These are phyloP conservation scores for Solanum etuberosum DNA, from an alignment of 257 asterid genomes.

Conservation along the genomic window DNA sequence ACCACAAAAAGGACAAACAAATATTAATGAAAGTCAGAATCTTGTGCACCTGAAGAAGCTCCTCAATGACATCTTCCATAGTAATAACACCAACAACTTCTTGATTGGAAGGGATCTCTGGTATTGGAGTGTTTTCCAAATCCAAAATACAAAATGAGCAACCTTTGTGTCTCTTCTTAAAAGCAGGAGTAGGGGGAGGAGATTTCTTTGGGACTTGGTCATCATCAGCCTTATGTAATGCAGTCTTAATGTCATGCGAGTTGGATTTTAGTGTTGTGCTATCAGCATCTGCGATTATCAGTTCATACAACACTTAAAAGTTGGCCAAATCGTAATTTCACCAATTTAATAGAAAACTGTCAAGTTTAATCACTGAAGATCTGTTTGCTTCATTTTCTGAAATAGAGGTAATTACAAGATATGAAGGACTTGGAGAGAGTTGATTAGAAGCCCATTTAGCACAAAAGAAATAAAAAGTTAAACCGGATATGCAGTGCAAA, in stretches of 20 bases:
- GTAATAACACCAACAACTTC: slow-evolving; percentile 85
- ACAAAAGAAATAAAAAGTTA: neutral
- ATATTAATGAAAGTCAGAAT: neutral
- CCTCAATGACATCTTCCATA: slow-evolving; percentile 99
- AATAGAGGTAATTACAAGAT: neutral
- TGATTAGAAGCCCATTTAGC: neutral
- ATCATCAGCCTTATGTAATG: slow-evolving; percentile 25
- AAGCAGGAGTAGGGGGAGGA: slow-evolving; percentile 79
- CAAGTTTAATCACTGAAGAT: neutral
- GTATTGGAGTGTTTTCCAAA: slow-evolving; percentile 67
- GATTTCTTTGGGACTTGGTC: slow-evolving; percentile 45
- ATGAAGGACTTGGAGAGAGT: neutral
- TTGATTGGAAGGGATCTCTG: slow-evolving; percentile 69
- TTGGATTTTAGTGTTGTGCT: slow-evolving; percentile 19
- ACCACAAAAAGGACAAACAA: neutral
- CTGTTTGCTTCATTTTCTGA: neutral
- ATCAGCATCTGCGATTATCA: slow-evolving; percentile 30
- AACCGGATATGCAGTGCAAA: neutral
- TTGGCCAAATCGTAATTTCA: neutral
- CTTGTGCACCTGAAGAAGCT: slow-evolving; percentile 86
- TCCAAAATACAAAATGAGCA: slow-evolving; percentile 93
- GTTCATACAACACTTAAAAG: neutral
- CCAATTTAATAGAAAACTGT: neutral
- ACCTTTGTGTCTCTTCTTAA: slow-evolving; percentile 85
- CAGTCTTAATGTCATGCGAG: slow-evolving; percentile 22